A percentile compares a stretch with the other conserved stretches of the same genome.
Evolutionary conservation across 768 basidiomycete genomes (phyloP).

Genomic region (Hypholoma sublateritium): DNA sequence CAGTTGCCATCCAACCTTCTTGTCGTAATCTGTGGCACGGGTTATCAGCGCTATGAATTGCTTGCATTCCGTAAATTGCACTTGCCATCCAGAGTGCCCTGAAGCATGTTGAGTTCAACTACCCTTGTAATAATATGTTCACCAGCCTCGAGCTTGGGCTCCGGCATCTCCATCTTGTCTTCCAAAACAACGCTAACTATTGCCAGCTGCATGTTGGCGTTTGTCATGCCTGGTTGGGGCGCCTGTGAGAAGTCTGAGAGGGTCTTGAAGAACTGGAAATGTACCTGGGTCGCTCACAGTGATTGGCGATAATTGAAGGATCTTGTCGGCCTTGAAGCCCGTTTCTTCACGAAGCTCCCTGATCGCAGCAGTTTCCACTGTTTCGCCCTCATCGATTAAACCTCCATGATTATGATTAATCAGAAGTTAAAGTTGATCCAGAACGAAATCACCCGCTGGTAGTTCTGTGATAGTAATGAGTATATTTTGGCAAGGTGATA

Average conservation of each 20-base stretch:
- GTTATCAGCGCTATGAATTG: constrained; percentile 2
- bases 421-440: not conserved
- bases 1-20: constrained; percentile 41
- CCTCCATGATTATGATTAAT: constrained; percentile 38
- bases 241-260: constrained; percentile 1
- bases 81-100: constrained; percentile 65
- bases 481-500: not conserved
- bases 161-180: constrained; percentile 66
- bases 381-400: constrained; percentile 84
- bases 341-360: constrained; percentile 95
- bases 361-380: constrained; percentile 75
- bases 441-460: constrained; percentile 30
- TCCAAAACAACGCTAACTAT: constrained; percentile 66
- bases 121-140: constrained; percentile 79
- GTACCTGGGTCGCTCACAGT: constrained; percentile 73
- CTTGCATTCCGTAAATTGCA: constrained; percentile 3
- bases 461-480: constrained; percentile 25
- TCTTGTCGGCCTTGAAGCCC: constrained; percentile 68
- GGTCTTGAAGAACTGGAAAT: constrained; percentile 12
- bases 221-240: constrained; percentile 75
- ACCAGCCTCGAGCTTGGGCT: constrained; percentile 79
- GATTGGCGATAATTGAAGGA: constrained; percentile 63
- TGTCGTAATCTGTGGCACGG: constrained; percentile 48
- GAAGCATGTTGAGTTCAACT: constrained; percentile 66
- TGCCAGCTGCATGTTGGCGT: constrained; percentile 89